Evolutionary conservation across 2,329 filamentous ascomycete species (phyloP), one percentile per base, ranked within the genome.

Genomic region (Trichoderma arundinaceum): DNA sequence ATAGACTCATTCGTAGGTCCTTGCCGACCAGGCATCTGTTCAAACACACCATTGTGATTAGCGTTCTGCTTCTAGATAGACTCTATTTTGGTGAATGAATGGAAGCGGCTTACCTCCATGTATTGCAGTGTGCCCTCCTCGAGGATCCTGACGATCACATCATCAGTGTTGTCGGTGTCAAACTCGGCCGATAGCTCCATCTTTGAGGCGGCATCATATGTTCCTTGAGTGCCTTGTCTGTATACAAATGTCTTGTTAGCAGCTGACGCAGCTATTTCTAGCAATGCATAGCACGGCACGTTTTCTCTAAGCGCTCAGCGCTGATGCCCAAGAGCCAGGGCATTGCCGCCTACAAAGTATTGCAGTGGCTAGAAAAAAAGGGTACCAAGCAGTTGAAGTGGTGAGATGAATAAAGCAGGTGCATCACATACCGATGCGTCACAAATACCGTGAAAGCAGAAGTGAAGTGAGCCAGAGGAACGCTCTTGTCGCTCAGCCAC

Each of bases 391-490:
- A 9, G 28, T 12, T n/a, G 13, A n/a, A 22, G 8, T n/a, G 15
- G 28, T 8, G 12, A 8, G 4, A 48, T 44, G 8, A 4, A 17
- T 53, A 7, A n/a, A 15, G 15, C 22, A n/a, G 35, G 7, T 38
- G 35, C 6, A 10, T 2, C 10, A 82, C 91, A 81, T 85, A 97
- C 94, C 90, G 91, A 83, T 96, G 91, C 41, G 93, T 96, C 49
- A 90, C 82, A 74, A 97, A 96, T 74, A 99, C 84, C 84, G 96
- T 92, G 84, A 92, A 98, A 7, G 90, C 85, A 66, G 89, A 92
- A 64, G 98, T 86, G 65, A 99, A 94, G 74, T 97, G 89, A 1
- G 91, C 86, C 54, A 98, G 81, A 43, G 95, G 91, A 35, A 95
- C 82, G 35, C 86, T 89, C 75, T 87, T 88, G 82, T 98, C 94